Evolutionary conservation across 345 rosid species (phyloP), one percentile per base, ranked within the genome.

Genomic region (Geranium rotundifolium): DNA sequence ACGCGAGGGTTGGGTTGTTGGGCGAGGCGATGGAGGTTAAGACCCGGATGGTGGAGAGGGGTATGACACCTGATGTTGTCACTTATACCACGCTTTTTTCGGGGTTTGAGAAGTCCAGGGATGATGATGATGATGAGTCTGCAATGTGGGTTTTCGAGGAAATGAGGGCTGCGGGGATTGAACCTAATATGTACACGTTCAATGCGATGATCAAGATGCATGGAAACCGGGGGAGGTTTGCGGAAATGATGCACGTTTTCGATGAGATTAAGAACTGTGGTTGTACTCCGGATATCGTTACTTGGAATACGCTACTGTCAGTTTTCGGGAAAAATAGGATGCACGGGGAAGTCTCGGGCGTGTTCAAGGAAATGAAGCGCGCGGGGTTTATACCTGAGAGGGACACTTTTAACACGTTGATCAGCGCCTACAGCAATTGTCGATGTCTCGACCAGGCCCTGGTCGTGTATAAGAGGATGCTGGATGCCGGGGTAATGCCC

Each of bases 301-400:
- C 97, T 13, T 93, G 99, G 99, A 93, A 89, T 62, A 89, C 97
- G 8, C 80, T 93, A 29, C 67, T 93, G 64, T 84, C 97, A 10
- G 97, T 93, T 30, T 93, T 93, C 60, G 99, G 99, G 67, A 89
- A 87, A 71, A 93, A 87, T 69, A 85, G 89, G 57, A 83, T 89
- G 97, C 90, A 86, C 69, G 77, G 87, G 0, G 96, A 93, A 73
- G 95, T 93, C 9, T 87, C 95, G 0, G 91, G 90, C 60, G 95
- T 93, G 56, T 89, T 93, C 73, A 86, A 77, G 79, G 99, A 93
- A 79, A 93, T 93, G 99, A 93, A 93, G 82, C 84, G 97, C 77
- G 96, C 91, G 1, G 97, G 99, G 20, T 87, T 93, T 66, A 72
- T 90, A 62, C 91, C 97, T 4, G 95, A 89, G 74, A 87, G 96